Base-by-base conservation (phyloP, 2,329 filamentous ascomycete genomes). In the Ophidiomyces ophidiicola region DNA sequence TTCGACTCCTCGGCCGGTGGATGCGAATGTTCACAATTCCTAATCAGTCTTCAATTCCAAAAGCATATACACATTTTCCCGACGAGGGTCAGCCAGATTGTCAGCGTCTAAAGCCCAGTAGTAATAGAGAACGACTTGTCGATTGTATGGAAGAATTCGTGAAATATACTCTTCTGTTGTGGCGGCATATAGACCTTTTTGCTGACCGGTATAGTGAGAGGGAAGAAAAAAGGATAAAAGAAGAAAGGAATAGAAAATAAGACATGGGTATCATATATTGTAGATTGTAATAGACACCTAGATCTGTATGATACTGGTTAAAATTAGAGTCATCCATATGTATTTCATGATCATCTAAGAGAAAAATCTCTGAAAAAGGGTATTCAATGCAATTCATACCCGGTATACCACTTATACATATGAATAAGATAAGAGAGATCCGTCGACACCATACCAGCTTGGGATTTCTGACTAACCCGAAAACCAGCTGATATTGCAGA, bases 71-170 rank as follows among this genome's bases (percentile, higher is more conserved):
- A 3, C 71, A 76, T 32, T 79, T 79, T 34, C 72, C 71, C 2
- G 59, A 64, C n/a, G 66, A 67, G 19, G 63, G 53, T 36, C 56
- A 57, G 6, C 56, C 61, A 3, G 66, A 55, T 3, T 65, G 69
- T 17, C 69, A 66, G 32, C 57, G 72, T 23, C 58, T 79, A 18
- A 63, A 71, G 51, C 62, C 70, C 0, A 71, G 74, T 50, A 61
- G 63, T 0, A 78, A 78, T 45, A 57, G 75, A 7, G 71, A 78
- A 40, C 61, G 75, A 2, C 48, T 79, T 10, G 74, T 79, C 1
- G 75, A 80, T 57, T 78, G 73, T 45, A 78, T 79, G 70, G 77
- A 81, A 58, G 78, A 81, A 54, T 70, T 81, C 55, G 76, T 81
- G 3, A 80, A 80, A 53, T 79, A 77, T 50, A 80, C 74, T 0